A percentile compares a stretch with the other conserved stretches of the same genome.
Conservation (phyloP, 2,329 filamentous ascomycete species). For the Arthrobotrys megalospora region DNA sequence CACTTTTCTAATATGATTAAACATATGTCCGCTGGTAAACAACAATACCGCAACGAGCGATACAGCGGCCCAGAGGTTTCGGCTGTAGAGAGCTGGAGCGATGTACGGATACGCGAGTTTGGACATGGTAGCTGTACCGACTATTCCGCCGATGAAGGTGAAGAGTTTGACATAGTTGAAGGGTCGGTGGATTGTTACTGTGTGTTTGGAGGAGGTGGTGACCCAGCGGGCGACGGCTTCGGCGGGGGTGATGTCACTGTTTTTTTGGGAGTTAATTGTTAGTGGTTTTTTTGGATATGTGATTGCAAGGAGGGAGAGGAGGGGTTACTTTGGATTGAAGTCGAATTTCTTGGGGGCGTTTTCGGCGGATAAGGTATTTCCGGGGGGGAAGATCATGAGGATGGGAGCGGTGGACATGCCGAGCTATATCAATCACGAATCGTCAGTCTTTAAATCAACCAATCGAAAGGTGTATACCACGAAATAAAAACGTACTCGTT, state of each 20-base stretch:
- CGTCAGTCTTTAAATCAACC: slow-evolving; percentile 20
- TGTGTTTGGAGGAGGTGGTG: slow-evolving; percentile 75
- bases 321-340: slow-evolving; percentile 67
- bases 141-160: slow-evolving; percentile 76
- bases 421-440: slow-evolving; percentile 73
- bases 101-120: slow-evolving; percentile 83
- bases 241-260: slow-evolving; percentile 59
- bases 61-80: slow-evolving; percentile 92
- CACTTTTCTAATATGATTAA: slow-evolving; percentile 96
- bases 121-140: slow-evolving; percentile 79
- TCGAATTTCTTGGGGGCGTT: slow-evolving; percentile 82
- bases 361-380: slow-evolving; percentile 70
- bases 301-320: slow-evolving; percentile 74
- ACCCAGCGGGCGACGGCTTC: slow-evolving; percentile 74
- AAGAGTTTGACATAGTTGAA: slow-evolving; percentile 87
- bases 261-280: slow-evolving; percentile 1
- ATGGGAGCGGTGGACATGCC: slow-evolving; percentile 95
- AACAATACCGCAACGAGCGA: slow-evolving; percentile 90
- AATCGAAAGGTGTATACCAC: slow-evolving; percentile 55
- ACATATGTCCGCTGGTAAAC: slow-evolving; percentile 98
- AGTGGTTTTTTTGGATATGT: not conserved
- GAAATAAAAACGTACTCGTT: slow-evolving; percentile 69
- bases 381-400: slow-evolving; percentile 85
- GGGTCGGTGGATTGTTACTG: slow-evolving; percentile 84
- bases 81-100: slow-evolving; percentile 85